Base-by-base conservation (phyloP, 352 stramenopile species). In the Thraustochytrium sp. region DNA sequence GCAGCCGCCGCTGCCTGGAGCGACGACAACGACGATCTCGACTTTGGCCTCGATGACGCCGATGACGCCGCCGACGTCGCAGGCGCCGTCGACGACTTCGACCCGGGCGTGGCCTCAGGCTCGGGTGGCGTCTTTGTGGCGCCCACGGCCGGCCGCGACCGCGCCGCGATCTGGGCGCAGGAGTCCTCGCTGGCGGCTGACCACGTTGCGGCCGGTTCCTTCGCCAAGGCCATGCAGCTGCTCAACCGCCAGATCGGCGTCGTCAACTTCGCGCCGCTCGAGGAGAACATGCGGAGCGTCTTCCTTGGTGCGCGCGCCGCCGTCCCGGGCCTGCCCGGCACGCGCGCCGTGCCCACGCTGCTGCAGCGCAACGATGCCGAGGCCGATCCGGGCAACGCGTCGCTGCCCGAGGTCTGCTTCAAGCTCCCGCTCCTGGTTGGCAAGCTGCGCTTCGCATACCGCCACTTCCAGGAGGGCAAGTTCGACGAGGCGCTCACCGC, bases 231-330 rank as follows among this genome's bases (percentile, higher is more conserved):
- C 16, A 97, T 99, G 93, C 94, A 99, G 86, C 87, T 99, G 61
- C 90, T 99, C 77, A 96, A 99, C 87, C 92, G 97, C 29, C 97
- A 99, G 90, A 99, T 99, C 86, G 97, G 97, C 42, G 94, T 97
- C 0, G 96, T 97, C 82, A 97, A 98, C 86, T 99, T 99, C 80
- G 91, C 93, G 75, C 90, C 93, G n/a, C 88, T 99, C 42, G 96
- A 98, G 89, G 87, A 90, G 1, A 89, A 92, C 59, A 96, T 98
- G 85, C 73, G 96, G 61, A 88, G 90, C 31, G 87, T 95, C 16
- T 96, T 93, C 86, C 90, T 91, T 42, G 93, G 93, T 68, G 90
- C 90, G 21, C 75, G 89, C 26, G 89, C 90, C n/a, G 94, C 89
- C 13, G 75, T 97, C 56, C 92, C 93, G 1, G 94, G 92, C 18